Evolutionary conservation across 2,329 filamentous ascomycete genomes (phyloP).

Genomic region (Aspergillus jensenii): DNA sequence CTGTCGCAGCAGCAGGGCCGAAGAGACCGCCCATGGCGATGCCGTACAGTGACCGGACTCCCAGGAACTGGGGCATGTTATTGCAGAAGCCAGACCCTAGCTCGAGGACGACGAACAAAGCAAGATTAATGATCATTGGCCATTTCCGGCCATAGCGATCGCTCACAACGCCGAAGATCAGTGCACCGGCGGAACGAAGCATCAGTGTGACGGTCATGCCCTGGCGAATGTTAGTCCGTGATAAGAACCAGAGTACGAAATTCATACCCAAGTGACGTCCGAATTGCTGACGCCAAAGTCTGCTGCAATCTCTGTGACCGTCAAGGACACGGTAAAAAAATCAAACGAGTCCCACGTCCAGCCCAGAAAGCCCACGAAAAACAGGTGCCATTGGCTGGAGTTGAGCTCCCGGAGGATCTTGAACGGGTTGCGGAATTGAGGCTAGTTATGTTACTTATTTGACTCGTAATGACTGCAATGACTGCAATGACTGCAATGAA

Average conservation of each 20-base stretch:
- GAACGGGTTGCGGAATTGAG: neutral
- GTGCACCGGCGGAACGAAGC: slow-evolving; percentile 72
- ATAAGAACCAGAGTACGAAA: too few species aligned
- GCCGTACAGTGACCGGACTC: slow-evolving; percentile 69
- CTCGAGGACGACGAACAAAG: slow-evolving; percentile 68
- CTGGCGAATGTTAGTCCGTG: neutral
- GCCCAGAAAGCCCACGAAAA: neutral
- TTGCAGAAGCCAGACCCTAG: slow-evolving; percentile 76
- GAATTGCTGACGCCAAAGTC: neutral
- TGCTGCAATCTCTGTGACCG: neutral
- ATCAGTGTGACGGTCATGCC: slow-evolving; percentile 62
- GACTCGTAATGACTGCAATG: too few species aligned
- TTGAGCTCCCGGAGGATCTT: neutral
- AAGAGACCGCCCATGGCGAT: slow-evolving; percentile 81
- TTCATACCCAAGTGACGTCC: neutral
- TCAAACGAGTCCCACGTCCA: neutral
- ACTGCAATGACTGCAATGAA: too few species aligned
- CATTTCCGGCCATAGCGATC: slow-evolving; percentile 77
- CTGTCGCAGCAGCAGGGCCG: slow-evolving; percentile 75
- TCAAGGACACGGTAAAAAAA: neutral
- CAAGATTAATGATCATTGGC: slow-evolving; percentile 80
- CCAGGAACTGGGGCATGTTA: slow-evolving; percentile 72
- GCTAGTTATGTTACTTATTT: neutral
- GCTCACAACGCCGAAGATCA: slow-evolving; percentile 71
- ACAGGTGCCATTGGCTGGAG: neutral